phyloP scores from a whole-genome alignment of 371 early-diverging fungal genomes.

The Rhizopus delemar region DNA sequence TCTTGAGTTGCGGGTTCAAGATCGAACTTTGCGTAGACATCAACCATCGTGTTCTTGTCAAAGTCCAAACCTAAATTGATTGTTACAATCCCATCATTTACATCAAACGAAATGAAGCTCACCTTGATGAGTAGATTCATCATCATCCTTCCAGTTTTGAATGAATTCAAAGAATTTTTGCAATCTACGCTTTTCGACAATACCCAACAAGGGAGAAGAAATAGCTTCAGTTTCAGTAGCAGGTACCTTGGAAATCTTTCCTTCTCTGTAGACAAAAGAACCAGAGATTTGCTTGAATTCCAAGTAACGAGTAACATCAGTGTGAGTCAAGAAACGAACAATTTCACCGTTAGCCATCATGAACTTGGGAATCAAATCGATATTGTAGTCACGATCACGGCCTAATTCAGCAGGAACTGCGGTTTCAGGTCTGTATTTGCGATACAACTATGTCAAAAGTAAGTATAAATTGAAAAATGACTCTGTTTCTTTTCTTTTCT shows the following conservation, averaged over 20 bases:
- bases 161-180: constrained; percentile 98
- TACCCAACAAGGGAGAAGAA: constrained; percentile 84
- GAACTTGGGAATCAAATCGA: constrained; percentile 99
- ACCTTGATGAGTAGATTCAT: constrained; percentile 81
- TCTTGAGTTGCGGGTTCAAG: constrained; percentile 93
- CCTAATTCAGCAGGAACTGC: constrained; percentile 73
- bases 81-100: neutral
- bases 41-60: constrained; percentile 77
- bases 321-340: constrained; percentile 85
- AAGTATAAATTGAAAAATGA: neutral
- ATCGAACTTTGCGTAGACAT: constrained; percentile 91
- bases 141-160: constrained; percentile 79
- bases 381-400: constrained; percentile 92
- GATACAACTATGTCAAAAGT: constrained; percentile 68
- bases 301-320: constrained; percentile 97
- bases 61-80: constrained; percentile 64
- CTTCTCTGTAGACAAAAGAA: constrained; percentile 92
- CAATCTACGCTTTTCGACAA: constrained; percentile 95
- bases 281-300: constrained; percentile 98
- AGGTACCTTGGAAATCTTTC: constrained; percentile 93
- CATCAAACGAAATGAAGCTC: neutral
- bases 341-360: constrained; percentile 98
- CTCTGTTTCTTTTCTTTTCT: neutral
- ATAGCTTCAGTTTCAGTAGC: constrained; percentile 90
- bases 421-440: constrained; percentile 78